Percentiles rank a stretch among this genome's conserved stretches.
These are phyloP conservation scores for Suhomyces yuchorum DNA, from an alignment of 1,139 yeast genomes.

Conservation along the genomic window DNA sequence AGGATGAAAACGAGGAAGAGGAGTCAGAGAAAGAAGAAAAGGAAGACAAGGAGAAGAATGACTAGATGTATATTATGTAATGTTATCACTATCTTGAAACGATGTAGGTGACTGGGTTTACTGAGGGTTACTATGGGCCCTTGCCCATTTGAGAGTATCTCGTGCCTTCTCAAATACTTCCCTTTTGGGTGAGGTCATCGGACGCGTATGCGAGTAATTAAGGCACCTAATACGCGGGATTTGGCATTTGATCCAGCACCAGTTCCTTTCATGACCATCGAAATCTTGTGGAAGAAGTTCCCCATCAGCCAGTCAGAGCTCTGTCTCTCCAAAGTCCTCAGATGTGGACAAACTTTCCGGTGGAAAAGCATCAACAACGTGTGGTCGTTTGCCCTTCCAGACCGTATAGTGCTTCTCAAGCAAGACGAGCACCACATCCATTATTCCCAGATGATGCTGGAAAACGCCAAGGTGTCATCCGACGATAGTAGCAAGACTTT, in stretches of 20 bases:
- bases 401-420: slow-evolving; percentile 52
- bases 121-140: too few species aligned
- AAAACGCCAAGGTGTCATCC: background rate
- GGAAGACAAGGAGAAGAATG: slow-evolving; percentile 19
- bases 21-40: slow-evolving; percentile 32
- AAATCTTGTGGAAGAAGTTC: slow-evolving; percentile 20
- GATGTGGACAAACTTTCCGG: slow-evolving; percentile 88
- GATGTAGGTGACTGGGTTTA: background rate
- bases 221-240: background rate
- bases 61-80: slow-evolving; percentile 8
- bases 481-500: slow-evolving; percentile 25
- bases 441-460: slow-evolving; percentile 33
- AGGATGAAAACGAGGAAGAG: slow-evolving; percentile 47
- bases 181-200: slow-evolving; percentile 5
- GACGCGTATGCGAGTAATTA: slow-evolving; percentile 12
- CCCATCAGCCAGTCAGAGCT: slow-evolving; percentile 47
- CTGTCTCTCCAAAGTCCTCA: slow-evolving; percentile 63
- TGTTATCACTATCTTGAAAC: background rate
- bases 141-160: too few species aligned
- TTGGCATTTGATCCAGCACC: background rate
- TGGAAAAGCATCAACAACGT: slow-evolving; percentile 62
- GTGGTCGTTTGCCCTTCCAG: slow-evolving; percentile 60
- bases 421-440: slow-evolving; percentile 44
- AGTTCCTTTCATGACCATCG: slow-evolving; percentile 12
- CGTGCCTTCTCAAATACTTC: too few species aligned